Base-by-base conservation (phyloP, 371 early-diverging fungal species). In the Mucor indicus region DNA sequence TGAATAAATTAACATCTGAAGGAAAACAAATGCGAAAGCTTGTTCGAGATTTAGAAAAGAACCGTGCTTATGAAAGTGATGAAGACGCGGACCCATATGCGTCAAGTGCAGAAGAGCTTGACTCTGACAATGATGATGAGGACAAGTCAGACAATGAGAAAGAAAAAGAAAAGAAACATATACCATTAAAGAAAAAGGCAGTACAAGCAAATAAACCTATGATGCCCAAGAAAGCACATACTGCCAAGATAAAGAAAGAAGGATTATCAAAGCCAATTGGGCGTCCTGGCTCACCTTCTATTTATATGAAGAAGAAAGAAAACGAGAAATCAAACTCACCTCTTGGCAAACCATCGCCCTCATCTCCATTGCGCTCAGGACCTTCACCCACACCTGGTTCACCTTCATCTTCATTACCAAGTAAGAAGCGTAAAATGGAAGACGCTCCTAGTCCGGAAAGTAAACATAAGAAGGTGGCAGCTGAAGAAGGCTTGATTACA, bases 61-160 rank as follows among this genome's bases (percentile, higher is more conserved):
- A 84, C 53, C 70, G 69, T 15, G 84, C 72, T 2, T 89, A 90
- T 52, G 89, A 85, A 21, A 85, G 85, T 37, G 89, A 89, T 42
- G 81, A 82, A 25, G 89, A 90, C 22, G 74, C 67, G 23, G 78
- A 83, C 57, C 87, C 89, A 2, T 91, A 89, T 71, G 82, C 81
- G 4, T 76, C 81, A 3, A 76, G 83, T 65, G 74, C 72, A 20
- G 70, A 76, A 24, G 75, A 79, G 46, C 57, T 75, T 3, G 79
- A 70, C 1, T 67, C 81, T 6, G 78, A 79, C 35, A 44, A 57
- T 42, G 79, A 74, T 13, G 73, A 78, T 29, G 69, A 76, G 21
- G 79, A 77, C 39, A 62, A 62, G 22, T 63, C 69, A 13, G 72
- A 67, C 8, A 55, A 63, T 0, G 41, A 55, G 24, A 44, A 55